Evolutionary conservation across 179 eudicot species (phyloP), one percentile per base, ranked within the genome.

Genomic region (Amaranthus tricolor): DNA sequence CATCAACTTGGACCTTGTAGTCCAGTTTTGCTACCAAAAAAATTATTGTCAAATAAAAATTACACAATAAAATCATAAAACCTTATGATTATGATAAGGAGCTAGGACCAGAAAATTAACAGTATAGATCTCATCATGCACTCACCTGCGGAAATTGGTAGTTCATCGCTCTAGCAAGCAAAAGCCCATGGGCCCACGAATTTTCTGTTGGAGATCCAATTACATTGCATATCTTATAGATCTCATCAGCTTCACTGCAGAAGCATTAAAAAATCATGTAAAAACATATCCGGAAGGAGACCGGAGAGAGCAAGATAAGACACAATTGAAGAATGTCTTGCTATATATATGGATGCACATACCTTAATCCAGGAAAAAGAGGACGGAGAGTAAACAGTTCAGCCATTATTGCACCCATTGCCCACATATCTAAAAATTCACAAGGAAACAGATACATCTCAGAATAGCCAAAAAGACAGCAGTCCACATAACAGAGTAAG

Each of bases 361-460:
- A 95, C 99, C 96, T 93, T 80, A 89, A 80, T 77, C 99, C 99
- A 17, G 99, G 99, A 78, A 95, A 95, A 60, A 95, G 90, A 62
- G 99, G 97, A 70, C 93, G 90, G 20, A 93, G 92, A 67, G 92
- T 88, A 62, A 95, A 85, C 77, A 94, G 78, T 72, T 94, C 98
- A 71, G 97, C 96, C 90, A 94, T 94, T 69, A 94, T 92, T 45
- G 98, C 98, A 76, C 98, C 98, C 98, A 94, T 94, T 62, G 98
- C 99, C 99, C 99, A 95, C 99, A 95, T 93, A 88, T 95, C 99
- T 94, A 85, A 49, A 71, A 54, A 24, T 24, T 56, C 12, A 51
- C 60, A 71, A 31, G 16, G 76, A 74, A 16, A 66, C 13, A 72
- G 2, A 71, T 17, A 50, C 16, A 24, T 24, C 59, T 70, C 43